Evolutionary conservation across 805 yeast species (phyloP).

Genomic region (Saccharomycopsis amapae): DNA sequence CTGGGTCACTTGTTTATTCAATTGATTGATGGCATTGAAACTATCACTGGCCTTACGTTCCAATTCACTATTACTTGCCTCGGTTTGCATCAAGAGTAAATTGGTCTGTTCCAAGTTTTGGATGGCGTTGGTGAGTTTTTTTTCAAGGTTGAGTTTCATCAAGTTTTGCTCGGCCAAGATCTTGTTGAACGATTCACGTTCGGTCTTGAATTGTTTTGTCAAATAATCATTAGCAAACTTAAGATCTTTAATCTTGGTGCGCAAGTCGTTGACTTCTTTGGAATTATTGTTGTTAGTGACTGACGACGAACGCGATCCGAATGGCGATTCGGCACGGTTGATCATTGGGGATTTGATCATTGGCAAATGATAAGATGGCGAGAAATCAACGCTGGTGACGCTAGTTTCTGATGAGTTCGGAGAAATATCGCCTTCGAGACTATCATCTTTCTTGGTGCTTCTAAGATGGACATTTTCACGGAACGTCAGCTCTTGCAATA

Average conservation of each 20-base stretch:
- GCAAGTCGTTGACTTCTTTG: slow-evolving; percentile 29
- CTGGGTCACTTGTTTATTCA: slow-evolving; percentile 34
- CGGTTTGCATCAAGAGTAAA: slow-evolving; percentile 14
- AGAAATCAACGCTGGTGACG: slow-evolving; percentile 4
- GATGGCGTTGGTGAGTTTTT: slow-evolving; percentile 26
- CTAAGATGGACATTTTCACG: slow-evolving; percentile 15
- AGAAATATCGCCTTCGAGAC: background rate
- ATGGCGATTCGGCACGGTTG: slow-evolving; percentile 1
- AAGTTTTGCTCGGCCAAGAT: slow-evolving; percentile 36
- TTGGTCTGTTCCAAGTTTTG: slow-evolving; percentile 21
- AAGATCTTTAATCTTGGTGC: slow-evolving; percentile 38
- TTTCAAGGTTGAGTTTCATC: slow-evolving; percentile 32
- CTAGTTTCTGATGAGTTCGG: slow-evolving; percentile 15
- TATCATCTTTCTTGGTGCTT: background rate
- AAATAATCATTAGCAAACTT: slow-evolving; percentile 41
- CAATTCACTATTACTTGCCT: slow-evolving; percentile 12
- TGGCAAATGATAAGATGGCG: slow-evolving; percentile 1
- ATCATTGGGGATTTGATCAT: background rate
- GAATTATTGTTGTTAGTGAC: background rate
- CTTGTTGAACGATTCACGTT: slow-evolving; percentile 36
- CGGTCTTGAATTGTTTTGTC: slow-evolving; percentile 38
- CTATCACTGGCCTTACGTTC: slow-evolving; percentile 23
- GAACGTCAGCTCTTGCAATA: slow-evolving; percentile 3
- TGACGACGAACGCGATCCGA: slow-evolving; percentile 8
- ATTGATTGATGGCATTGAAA: slow-evolving; percentile 34